These are phyloP conservation scores for Lasiosphaeria ovina DNA, from an alignment of 495 filamentous ascomycete species.

Conservation along the genomic window DNA sequence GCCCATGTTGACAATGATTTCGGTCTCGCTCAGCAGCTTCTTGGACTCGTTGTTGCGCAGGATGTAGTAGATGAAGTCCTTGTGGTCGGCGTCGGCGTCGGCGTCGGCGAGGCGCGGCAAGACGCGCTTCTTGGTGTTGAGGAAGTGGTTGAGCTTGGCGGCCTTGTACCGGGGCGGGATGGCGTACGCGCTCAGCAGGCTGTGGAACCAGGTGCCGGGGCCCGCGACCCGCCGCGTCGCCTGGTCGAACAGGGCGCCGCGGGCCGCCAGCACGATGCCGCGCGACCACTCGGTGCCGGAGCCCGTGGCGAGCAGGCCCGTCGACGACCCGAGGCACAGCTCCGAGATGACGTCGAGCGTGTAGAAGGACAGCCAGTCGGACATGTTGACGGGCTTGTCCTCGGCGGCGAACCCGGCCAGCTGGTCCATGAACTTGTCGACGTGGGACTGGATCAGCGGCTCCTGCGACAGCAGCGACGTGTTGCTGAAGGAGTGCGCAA, in stretches of 20 bases:
- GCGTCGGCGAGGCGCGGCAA: conserved; percentile 17
- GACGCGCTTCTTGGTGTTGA: conserved; percentile 19
- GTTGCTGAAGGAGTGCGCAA: conserved; percentile 50
- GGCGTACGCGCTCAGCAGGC: conserved; percentile 9
- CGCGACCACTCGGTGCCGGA: conserved; percentile 25
- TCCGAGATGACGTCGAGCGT: conserved; percentile 63
- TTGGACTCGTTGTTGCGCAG: conserved; percentile 25
- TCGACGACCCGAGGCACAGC: conserved; percentile 56
- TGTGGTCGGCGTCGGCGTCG: conserved; percentile 12
- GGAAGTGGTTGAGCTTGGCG: conserved; percentile 20
- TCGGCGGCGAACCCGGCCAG: conserved; percentile 14
- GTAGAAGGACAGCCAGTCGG: conserved; percentile 49
- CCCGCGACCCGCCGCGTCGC: conserved; percentile 26
- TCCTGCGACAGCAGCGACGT: conserved; percentile 42
- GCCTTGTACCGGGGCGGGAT: conserved; percentile 15
- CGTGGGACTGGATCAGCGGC: conserved; percentile 38
- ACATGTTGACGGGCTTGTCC: conserved; percentile 38
- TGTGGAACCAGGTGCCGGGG: conserved; percentile 22
- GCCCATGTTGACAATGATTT: conserved; percentile 25
- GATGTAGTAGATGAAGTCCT: conserved; percentile 28
- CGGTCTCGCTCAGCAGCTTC: conserved; percentile 13
- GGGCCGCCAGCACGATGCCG: conserved; percentile 14
- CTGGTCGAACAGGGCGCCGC: conserved; percentile 19
- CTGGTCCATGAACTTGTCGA: conserved; percentile 25
- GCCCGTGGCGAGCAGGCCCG: conserved; percentile 50